Evolutionary conservation across 805 yeast genomes (phyloP).

Genomic region (Blastobotrys peoriensis): DNA sequence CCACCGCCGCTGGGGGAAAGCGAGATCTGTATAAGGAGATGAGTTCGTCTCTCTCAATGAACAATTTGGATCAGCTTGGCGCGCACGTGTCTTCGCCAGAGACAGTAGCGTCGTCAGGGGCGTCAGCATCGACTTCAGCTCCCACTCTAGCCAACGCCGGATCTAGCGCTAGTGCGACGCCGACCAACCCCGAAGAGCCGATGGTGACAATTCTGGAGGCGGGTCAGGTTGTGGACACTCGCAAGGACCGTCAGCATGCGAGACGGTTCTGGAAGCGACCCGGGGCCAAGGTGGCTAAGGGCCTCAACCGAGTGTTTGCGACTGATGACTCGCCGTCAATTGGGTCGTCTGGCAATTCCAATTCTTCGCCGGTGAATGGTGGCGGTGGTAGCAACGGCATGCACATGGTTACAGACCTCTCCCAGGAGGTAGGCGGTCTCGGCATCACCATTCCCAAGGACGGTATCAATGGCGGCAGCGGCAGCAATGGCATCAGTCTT

Average conservation of each 20-base stretch:
- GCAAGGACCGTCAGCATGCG: constrained; percentile 20
- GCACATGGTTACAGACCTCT: constrained; percentile 6
- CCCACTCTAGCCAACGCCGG: neutral
- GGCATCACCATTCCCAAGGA: constrained; percentile 18
- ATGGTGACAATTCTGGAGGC: constrained; percentile 26
- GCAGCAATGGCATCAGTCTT: neutral
- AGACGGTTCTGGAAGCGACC: constrained; percentile 32
- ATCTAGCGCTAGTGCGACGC: neutral
- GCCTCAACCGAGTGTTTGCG: constrained; percentile 30
- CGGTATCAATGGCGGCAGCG: too few relatives aligned
- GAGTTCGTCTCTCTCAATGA: neutral
- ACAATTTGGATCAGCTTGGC: neutral
- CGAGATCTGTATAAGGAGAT: neutral
- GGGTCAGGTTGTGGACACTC: constrained; percentile 19
- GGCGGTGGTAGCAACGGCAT: too few relatives aligned
- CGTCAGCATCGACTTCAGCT: too few relatives aligned
- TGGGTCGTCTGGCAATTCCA: neutral
- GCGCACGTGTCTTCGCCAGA: neutral
- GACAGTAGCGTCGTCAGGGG: neutral
- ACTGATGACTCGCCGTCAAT: constrained; percentile 14
- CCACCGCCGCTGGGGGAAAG: neutral
- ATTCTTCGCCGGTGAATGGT: too few relatives aligned
- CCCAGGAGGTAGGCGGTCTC: constrained; percentile 11
- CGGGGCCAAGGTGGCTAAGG: constrained; percentile 34
- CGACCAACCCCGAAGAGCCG: constrained; percentile 19